A percentile compares a stretch with the other conserved stretches of the same genome.
These are phyloP conservation scores for Phytophthora boehmeriae DNA, from an alignment of 352 stramenopile species.

Conservation along the genomic window DNA sequence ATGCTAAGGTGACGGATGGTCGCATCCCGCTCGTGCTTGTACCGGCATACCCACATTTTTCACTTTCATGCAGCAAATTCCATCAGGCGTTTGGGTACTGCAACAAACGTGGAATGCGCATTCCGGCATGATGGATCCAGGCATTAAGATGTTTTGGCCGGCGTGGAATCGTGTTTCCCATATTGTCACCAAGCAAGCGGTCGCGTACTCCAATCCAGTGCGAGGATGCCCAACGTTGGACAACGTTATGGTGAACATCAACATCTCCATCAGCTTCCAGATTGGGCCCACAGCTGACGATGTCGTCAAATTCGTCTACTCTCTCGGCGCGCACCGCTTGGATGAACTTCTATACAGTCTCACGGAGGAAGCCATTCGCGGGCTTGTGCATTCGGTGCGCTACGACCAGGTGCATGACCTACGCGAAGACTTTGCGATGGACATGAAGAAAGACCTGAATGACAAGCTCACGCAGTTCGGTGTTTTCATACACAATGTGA, in stretches of 20 bases:
- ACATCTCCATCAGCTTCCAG: conserved; percentile 85
- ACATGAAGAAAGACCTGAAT: conserved; percentile 82
- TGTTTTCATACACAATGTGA: conserved; percentile 85
- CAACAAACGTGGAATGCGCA: conserved; percentile 71
- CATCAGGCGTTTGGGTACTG: conserved; percentile 29
- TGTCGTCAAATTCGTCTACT: conserved; percentile 78
- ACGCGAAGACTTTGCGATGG: conserved; percentile 72
- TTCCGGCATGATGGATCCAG: conserved; percentile 66
- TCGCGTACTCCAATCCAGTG: conserved; percentile 74
- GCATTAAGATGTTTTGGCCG: conserved; percentile 68
- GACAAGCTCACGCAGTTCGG: conserved; percentile 62
- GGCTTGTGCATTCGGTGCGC: conserved; percentile 71
- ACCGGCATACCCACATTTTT: conserved; percentile 27
- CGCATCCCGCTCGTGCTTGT: conserved; percentile 39
- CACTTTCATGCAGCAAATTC: conserved; percentile 36
- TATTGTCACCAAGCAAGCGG: conserved; percentile 83
- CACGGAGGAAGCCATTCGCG: conserved; percentile 68
- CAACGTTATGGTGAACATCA: conserved; percentile 86
- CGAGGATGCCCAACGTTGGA: conserved; percentile 69
- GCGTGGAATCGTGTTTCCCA: conserved; percentile 80
- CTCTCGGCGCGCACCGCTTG: conserved; percentile 74
- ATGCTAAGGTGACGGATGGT: conserved; percentile 32
- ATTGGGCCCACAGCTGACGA: conserved; percentile 71
- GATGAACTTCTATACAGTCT: conserved; percentile 76
- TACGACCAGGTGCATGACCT: conserved; percentile 81